phyloP scores from a whole-genome alignment of 2,329 filamentous ascomycete genomes.

The Arthrobotrys sphaeroides region DNA sequence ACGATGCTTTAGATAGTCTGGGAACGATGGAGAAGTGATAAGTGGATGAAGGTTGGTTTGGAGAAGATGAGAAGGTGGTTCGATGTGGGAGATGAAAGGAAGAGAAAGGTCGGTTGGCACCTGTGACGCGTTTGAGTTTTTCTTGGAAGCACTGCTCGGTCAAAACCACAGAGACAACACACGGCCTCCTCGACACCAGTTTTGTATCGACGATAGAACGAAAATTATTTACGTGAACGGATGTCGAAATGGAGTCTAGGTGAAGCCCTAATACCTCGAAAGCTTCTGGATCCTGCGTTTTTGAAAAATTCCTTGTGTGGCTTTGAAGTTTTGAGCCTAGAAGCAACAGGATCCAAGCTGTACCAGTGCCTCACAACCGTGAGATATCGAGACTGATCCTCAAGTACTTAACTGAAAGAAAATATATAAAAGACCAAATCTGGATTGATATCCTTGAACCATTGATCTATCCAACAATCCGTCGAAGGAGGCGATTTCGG shows the following conservation, averaged over 20 bases:
- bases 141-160: constrained; percentile 13
- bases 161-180: constrained; percentile 50
- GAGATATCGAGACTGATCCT: too few relatives aligned
- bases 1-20: not conserved
- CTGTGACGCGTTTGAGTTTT: constrained; percentile 51
- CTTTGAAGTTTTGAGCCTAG: too few relatives aligned
- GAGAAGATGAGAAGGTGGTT: constrained; percentile 8
- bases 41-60: constrained; percentile 2
- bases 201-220: not conserved
- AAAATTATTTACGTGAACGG: not conserved
- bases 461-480: too few relatives aligned
- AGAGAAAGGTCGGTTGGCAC: constrained; percentile 20
- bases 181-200: not conserved
- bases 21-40: not conserved
- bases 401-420: too few relatives aligned
- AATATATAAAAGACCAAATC: too few relatives aligned
- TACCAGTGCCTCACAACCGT: too few relatives aligned
- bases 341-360: too few relatives aligned
- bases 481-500: too few relatives aligned
- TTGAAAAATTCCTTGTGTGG: not conserved
- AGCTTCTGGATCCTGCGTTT: not conserved
- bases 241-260: not conserved
- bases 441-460: too few relatives aligned
- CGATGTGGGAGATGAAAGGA: constrained; percentile 31
- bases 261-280: too few relatives aligned